These are phyloP conservation scores for Mortierella sp. DNA, from an alignment of 371 early-diverging fungal genomes.

Conservation along the genomic window DNA sequence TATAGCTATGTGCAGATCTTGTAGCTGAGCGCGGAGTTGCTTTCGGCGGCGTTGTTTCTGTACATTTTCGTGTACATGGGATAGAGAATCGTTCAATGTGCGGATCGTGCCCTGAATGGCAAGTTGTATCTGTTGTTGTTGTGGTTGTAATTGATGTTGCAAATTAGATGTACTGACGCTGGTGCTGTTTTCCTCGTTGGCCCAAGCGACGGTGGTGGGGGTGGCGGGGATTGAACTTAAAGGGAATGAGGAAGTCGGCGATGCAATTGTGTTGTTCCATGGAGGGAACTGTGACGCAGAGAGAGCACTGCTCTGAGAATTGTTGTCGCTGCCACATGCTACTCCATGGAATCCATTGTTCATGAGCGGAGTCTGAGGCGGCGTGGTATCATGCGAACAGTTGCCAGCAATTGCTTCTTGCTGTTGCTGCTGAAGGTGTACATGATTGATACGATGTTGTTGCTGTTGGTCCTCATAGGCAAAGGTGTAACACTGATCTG, in stretches of 20 bases:
- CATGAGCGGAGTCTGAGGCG: neutral
- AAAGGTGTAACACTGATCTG: slow-evolving; percentile 28
- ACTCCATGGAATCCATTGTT: slow-evolving; percentile 23
- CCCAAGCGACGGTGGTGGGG: slow-evolving; percentile 21
- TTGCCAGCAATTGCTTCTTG: slow-evolving; percentile 3
- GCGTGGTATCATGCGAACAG: slow-evolving; percentile 8
- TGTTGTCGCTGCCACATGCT: slow-evolving; percentile 9
- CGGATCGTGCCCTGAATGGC: no score
- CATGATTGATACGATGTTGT: slow-evolving; percentile 13
- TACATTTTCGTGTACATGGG: no score
- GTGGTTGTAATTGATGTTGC: neutral
- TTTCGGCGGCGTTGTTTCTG: neutral
- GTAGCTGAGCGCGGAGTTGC: neutral
- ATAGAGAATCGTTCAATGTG: no score
- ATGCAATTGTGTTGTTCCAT: slow-evolving; percentile 9
- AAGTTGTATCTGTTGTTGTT: neutral
- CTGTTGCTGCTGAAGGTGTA: slow-evolving; percentile 25
- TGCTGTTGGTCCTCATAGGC: slow-evolving; percentile 18
- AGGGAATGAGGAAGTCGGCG: slow-evolving; percentile 1
- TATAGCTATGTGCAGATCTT: neutral
- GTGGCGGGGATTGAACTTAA: slow-evolving; percentile 7
- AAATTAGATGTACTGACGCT: neutral
- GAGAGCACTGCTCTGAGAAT: slow-evolving; percentile 5
- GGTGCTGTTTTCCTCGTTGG: slow-evolving; percentile 7
- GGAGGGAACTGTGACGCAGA: slow-evolving; percentile 1